Evolutionary conservation across 1,284 basidiomycete species (phyloP).

Genomic region (Butyriboletus appendiculatus): DNA sequence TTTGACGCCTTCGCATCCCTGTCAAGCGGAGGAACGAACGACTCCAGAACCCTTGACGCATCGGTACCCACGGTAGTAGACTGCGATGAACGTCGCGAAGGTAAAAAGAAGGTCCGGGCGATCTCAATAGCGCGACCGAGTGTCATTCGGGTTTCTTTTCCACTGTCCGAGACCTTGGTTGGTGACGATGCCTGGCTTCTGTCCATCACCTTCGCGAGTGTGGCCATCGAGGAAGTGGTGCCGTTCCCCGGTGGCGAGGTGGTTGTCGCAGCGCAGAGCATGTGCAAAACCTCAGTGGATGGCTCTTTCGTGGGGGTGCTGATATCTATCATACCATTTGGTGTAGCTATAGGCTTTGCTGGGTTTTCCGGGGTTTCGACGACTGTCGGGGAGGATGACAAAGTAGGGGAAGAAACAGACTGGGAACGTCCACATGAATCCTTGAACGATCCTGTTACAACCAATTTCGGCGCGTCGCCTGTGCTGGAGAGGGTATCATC

Average conservation of each 20-base stretch:
- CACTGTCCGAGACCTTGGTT: not conserved
- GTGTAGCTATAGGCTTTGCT: not conserved
- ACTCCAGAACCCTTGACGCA: not conserved
- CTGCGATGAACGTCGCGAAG: not conserved
- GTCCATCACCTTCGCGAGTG: not conserved
- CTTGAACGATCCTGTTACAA: not conserved
- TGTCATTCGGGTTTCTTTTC: not conserved
- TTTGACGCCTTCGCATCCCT: not conserved
- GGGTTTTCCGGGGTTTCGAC: not conserved
- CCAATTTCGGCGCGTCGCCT: not conserved
- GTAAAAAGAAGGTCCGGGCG: not conserved
- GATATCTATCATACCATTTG: not conserved
- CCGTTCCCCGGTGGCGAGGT: not conserved
- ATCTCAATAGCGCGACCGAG: not conserved
- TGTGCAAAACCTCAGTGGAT: not conserved
- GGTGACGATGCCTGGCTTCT: not conserved
- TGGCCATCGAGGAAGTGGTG: not conserved
- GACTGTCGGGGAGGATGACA: not conserved
- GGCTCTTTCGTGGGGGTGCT: not conserved
- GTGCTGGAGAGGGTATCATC: not conserved
- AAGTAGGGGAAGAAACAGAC: not conserved
- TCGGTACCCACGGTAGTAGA: not conserved
- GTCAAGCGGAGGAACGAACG: not conserved
- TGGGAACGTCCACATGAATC: not conserved
- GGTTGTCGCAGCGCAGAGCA: not conserved